Evolutionary conservation across 352 stramenopile species (phyloP), one percentile per base, ranked within the genome.

Genomic region (Peronosclerospora sorghi): DNA sequence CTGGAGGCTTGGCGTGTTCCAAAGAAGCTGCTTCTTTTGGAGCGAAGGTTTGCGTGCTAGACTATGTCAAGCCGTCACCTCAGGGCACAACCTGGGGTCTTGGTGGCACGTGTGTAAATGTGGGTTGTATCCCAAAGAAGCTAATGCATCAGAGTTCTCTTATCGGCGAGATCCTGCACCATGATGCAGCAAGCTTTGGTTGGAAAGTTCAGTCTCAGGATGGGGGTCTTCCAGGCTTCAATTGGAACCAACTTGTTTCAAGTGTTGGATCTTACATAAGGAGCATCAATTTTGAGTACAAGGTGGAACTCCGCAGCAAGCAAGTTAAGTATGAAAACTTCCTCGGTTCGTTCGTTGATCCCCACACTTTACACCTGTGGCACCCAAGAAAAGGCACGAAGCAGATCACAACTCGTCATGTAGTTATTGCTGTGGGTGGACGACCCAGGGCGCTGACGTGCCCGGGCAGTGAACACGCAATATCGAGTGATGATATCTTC

Each of bases 111-210:
- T 99, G 96, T 52, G 95, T 99, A 45, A 99, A 99, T 62, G 95
- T 99, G 4, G 96, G 96, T 13, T 99, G 96, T 54, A 98, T 99
- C 56, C 95, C 96, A 19, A 99, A 99, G 72, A 99, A 99, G 63
- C 72, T 99, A 10, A 98, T 98, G 86, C 95, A 99, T 58, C 85
- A 96, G 56, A 96, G 92, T 49, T 83, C 92, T 27, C 48, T 97
- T 23, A 70, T 98, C 2, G 81, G 87, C 38, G 88, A 98, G 49
- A 46, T 72, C 8, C 66, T 96, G 32, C 68, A 88, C 45, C 72
- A 84, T 35, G 94, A 98, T 61, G 56, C 65, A 10, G 63, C 69
- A 14, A 66, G 68, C 29, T 97, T 96, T 50, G 95, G 95, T 35
- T 96, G 96, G 74, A 69, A 67, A 35, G 24, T 62, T 2, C 7